Base-by-base conservation (phyloP, 2,329 filamentous ascomycete genomes). In the Fusarium multiceps region DNA sequence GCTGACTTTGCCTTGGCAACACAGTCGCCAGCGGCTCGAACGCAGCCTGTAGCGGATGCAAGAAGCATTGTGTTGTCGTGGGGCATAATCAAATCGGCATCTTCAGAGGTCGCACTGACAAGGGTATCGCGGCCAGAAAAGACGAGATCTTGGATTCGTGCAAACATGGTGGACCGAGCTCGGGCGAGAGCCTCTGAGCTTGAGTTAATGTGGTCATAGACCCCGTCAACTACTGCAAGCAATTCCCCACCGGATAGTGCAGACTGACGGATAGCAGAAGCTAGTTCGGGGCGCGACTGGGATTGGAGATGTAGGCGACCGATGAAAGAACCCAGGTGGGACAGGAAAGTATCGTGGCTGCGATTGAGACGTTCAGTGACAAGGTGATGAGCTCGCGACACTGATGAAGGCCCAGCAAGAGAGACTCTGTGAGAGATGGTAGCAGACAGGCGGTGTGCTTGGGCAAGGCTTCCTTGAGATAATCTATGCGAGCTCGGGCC, bases 311-410 rank as follows among this genome's bases (percentile, higher is more conserved):
- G 93, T 59, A 98, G 86, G 40, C 89, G 86, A 18, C 96, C 96
- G 77, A 98, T 95, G 78, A 98, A 97, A 7, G 93, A 97, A 53
- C 93, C 95, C 54, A 99, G 88, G 76, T 94, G 92, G 9, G 94
- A 96, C 55, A 99, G 83, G 76, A 98, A 97, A 10, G 88, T 89
- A 81, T 98, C 94, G 81, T 98, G 94, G 53, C 90, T 92, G 51
- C 87, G 85, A 74, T 89, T 92, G 50, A 98, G 87, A 72, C 90
- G 90, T 78, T 94, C 92, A 4, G 94, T 97, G 34, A 96, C 93
- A 63, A 98, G 85, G 74, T 92, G 92, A 65, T 90, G 88, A 67
- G 90, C 88, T 67, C 87, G 86, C 34, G 86, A 86, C 37, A 86
- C 82, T 42, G 88, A 85, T 46, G 90, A 88, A 30, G 89, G 89